phyloP scores from a whole-genome alignment of 106 monocot genomes.

The Dactylorhiza incarnata region DNA sequence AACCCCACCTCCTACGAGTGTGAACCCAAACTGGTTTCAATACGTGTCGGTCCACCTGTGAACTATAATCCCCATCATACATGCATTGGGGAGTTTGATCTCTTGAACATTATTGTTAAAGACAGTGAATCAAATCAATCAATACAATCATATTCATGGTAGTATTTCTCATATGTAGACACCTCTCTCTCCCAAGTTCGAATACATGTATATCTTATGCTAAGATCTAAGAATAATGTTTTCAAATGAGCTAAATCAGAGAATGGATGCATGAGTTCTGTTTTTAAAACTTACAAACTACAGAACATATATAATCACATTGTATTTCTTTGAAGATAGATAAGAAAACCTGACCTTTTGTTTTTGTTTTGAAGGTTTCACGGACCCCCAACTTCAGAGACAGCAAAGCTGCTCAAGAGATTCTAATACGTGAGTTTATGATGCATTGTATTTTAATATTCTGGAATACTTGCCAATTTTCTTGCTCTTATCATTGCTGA shows the following conservation, averaged over 20 bases:
- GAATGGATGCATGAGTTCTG: background rate
- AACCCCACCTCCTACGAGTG: too few species aligned
- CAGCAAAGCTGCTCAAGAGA: constrained; percentile 20
- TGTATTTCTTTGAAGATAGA: background rate
- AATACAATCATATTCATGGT: background rate
- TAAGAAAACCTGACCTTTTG: background rate
- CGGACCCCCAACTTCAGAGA: constrained; percentile 24
- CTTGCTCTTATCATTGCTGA: background rate
- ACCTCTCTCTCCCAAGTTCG: background rate
- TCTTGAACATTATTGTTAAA: background rate
- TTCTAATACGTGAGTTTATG: constrained; percentile 23
- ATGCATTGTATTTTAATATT: background rate
- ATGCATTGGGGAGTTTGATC: background rate
- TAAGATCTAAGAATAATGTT: background rate
- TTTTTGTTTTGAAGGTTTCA: constrained; percentile 18
- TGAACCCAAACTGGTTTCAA: too few species aligned
- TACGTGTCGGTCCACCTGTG: too few species aligned
- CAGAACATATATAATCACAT: background rate
- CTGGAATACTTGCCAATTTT: background rate
- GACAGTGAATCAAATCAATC: background rate
- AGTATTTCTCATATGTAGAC: background rate
- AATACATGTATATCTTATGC: background rate
- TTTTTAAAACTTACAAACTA: background rate
- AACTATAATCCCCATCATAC: too few species aligned
- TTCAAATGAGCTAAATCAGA: background rate